A percentile compares a stretch with the other conserved stretches of the same genome.
These are phyloP conservation scores for Trifolium repens DNA, from an alignment of 306 rosid genomes.

Conservation along the genomic window DNA sequence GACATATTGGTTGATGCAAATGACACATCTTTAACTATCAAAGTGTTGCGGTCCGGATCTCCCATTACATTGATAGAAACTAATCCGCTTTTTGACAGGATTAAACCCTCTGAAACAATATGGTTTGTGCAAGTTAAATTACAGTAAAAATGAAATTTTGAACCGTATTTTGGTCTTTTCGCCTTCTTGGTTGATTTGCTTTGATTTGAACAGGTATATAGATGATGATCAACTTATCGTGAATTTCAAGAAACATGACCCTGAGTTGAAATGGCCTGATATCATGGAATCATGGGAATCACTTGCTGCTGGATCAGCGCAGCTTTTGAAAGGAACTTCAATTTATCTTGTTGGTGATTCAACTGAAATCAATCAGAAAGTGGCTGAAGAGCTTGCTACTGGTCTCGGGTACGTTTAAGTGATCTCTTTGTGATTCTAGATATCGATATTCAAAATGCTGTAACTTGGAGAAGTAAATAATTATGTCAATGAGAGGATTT, in stretches of 20 bases:
- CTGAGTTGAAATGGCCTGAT: slow-evolving; percentile 92
- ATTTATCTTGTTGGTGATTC: slow-evolving; percentile 86
- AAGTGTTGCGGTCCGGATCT: slow-evolving; percentile 63
- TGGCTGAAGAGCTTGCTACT: slow-evolving; percentile 85
- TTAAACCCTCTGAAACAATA: slow-evolving; percentile 91
- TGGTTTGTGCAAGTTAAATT: slow-evolving; percentile 59
- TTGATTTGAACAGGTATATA: slow-evolving; percentile 65
- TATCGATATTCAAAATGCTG: slow-evolving; percentile 24
- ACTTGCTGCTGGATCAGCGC: slow-evolving; percentile 69
- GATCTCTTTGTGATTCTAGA: slow-evolving; percentile 18
- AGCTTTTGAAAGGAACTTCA: slow-evolving; percentile 81
- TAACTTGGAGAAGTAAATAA: neutral
- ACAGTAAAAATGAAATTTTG: neutral
- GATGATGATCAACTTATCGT: slow-evolving; percentile 88
- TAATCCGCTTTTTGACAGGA: slow-evolving; percentile 69
- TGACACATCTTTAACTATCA: slow-evolving; percentile 62
- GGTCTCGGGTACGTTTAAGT: slow-evolving; percentile 72
- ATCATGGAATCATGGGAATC: slow-evolving; percentile 91
- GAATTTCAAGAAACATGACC: slow-evolving; percentile 87
- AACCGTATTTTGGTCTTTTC: slow-evolving; percentile 14
- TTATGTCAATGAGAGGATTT: slow-evolving; percentile 12
- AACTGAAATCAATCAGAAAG: slow-evolving; percentile 79
- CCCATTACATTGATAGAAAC: slow-evolving; percentile 72
- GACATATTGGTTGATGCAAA: slow-evolving; percentile 71
- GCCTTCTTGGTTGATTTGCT: slow-evolving; percentile 34